A percentile compares a stretch with the other conserved stretches of the same genome.
These are phyloP conservation scores for Piromyces sp. DNA, from an alignment of 192 early-diverging fungal genomes.

Conservation along the genomic window DNA sequence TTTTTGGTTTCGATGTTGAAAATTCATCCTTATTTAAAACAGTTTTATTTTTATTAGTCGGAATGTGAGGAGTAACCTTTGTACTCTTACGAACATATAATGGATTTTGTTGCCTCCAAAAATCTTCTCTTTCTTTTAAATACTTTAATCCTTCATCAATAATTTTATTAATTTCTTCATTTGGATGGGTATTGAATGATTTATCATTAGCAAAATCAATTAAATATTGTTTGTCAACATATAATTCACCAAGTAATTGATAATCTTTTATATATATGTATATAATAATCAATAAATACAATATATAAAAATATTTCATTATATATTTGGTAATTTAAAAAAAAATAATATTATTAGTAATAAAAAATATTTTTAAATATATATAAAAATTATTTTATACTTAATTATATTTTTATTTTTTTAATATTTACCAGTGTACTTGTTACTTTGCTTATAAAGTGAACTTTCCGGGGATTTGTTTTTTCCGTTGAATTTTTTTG, in stretches of 20 bases:
- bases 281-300: too few species aligned
- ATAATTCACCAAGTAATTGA: conserved; percentile 15
- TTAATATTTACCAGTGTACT: neutral
- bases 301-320: too few species aligned
- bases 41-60: neutral
- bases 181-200: conserved; percentile 27
- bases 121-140: conserved; percentile 24
- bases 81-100: conserved; percentile 24
- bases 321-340: too few species aligned
- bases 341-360: too few species aligned
- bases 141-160: conserved; percentile 33
- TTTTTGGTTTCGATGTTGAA: neutral
- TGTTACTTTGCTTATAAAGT: neutral
- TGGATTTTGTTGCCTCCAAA: conserved; percentile 45
- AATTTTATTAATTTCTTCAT: conserved; percentile 20
- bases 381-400: too few species aligned
- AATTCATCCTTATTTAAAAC: neutral
- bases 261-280: neutral
- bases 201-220: conserved; percentile 15
- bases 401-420: too few species aligned
- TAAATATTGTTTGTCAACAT: conserved; percentile 20
- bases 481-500: neutral
- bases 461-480: neutral
- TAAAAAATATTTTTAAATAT: too few species aligned
- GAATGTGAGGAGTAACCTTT: neutral